Conservation (phyloP, 2,329 filamentous ascomycete genomes). For the Neonectria magnoliae region DNA sequence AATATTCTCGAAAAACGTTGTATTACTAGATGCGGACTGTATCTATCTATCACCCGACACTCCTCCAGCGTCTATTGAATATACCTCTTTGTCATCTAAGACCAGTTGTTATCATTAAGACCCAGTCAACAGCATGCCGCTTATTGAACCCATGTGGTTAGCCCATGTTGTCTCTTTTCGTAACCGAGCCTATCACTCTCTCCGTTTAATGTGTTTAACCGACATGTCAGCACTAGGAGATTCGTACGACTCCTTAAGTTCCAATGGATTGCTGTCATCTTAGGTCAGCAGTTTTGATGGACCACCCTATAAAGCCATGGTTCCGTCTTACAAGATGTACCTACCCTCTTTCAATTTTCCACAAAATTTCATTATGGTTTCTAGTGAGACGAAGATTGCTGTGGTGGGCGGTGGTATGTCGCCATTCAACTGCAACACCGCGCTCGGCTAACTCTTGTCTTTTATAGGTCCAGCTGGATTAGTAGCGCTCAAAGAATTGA, state of each 20-base stretch:
- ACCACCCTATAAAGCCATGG: background rate
- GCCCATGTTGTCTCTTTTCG: background rate
- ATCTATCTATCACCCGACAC: too few species aligned
- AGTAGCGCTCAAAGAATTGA: constrained; percentile 1
- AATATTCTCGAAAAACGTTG: too few species aligned
- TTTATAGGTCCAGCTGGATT: background rate
- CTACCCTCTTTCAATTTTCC: background rate
- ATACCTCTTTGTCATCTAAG: too few species aligned
- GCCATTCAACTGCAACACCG: background rate
- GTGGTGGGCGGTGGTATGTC: background rate
- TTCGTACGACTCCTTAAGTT: too few species aligned
- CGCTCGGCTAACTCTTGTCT: background rate
- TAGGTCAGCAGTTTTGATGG: background rate
- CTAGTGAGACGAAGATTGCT: background rate
- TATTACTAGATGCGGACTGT: too few species aligned
- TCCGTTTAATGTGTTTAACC: background rate
- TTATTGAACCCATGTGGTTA: background rate
- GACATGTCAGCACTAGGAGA: background rate
- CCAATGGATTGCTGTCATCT: background rate
- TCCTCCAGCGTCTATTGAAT: too few species aligned
- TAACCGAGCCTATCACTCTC: background rate
- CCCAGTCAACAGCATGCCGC: too few species aligned
- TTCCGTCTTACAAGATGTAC: background rate
- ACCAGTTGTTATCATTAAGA: too few species aligned
- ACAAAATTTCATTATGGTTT: background rate